Evolutionary conservation across 2,329 filamentous ascomycete genomes (phyloP).

Genomic region (Cladosporium sp.): DNA sequence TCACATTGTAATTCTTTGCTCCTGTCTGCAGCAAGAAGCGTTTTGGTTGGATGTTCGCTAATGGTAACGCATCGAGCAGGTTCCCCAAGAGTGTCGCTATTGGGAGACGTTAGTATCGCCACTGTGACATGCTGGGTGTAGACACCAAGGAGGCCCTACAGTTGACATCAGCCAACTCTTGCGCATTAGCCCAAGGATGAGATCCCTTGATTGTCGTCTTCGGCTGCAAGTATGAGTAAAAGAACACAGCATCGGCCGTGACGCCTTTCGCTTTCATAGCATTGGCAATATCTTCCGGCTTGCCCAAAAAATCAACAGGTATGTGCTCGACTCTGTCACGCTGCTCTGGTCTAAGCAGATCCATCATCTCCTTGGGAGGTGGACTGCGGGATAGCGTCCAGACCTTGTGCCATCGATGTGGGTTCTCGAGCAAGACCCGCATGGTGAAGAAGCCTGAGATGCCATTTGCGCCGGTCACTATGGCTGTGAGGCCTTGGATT

Average conservation of each 20-base stretch:
- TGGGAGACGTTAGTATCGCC: conserved; percentile 48
- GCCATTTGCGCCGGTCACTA: conserved; percentile 58
- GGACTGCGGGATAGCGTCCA: conserved; percentile 53
- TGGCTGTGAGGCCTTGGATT: conserved; percentile 50
- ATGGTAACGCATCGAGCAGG: conserved; percentile 49
- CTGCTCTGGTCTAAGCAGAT: conserved; percentile 38
- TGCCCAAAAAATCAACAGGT: conserved; percentile 41
- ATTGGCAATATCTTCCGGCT: conserved; percentile 42
- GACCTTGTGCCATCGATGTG: conserved; percentile 55
- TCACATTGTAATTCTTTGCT: conserved; percentile 54
- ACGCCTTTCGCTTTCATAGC: conserved; percentile 41
- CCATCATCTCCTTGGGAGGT: conserved; percentile 44
- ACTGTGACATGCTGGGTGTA: conserved; percentile 13
- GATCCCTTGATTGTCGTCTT: conserved; percentile 46
- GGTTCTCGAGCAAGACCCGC: conserved; percentile 49
- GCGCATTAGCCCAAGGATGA: conserved; percentile 52
- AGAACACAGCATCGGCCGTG: conserved; percentile 52
- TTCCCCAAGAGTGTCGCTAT: conserved; percentile 51
- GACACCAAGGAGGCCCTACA: conserved; percentile 34
- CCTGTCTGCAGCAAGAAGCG: conserved; percentile 55
- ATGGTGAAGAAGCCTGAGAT: conserved; percentile 57
- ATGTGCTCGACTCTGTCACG: conserved; percentile 35
- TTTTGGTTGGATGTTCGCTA: conserved; percentile 47
- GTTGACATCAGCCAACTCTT: conserved; percentile 54
- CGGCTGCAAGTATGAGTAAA: conserved; percentile 57